Percentiles rank a stretch among this genome's conserved stretches.
phyloP scores from a whole-genome alignment of 2,329 filamentous ascomycete species.

The Leptographium flavum region DNA sequence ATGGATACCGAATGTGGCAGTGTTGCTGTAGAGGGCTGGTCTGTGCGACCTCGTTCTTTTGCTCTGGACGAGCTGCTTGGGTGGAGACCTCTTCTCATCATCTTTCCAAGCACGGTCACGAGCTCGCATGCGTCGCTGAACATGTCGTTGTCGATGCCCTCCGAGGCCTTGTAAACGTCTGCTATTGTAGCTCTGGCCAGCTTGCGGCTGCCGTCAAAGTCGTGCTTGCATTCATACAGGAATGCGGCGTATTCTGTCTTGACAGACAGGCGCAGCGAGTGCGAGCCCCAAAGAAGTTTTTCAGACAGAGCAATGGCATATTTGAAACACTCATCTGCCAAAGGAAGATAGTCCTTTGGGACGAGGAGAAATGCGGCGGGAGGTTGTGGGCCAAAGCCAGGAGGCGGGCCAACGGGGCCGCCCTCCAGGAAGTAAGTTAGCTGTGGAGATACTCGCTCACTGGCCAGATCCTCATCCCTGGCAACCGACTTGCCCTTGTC shows the following conservation, averaged over 20 bases:
- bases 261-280: slow-evolving; percentile 77
- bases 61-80: slow-evolving; percentile 1
- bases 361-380: slow-evolving; percentile 67
- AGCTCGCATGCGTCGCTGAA: slow-evolving; percentile 85
- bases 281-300: slow-evolving; percentile 65
- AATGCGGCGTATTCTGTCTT: slow-evolving; percentile 90
- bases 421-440: slow-evolving; percentile 38
- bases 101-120: slow-evolving; percentile 71
- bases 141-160: slow-evolving; percentile 90
- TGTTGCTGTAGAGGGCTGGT: neutral
- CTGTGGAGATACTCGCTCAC: slow-evolving; percentile 29
- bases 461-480: slow-evolving; percentile 22
- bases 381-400: slow-evolving; percentile 35
- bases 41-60: neutral
- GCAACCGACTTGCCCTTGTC: slow-evolving; percentile 37
- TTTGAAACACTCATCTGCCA: slow-evolving; percentile 68
- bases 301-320: slow-evolving; percentile 65
- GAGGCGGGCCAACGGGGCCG: slow-evolving; percentile 41
- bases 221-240: slow-evolving; percentile 82
- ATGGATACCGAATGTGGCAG: neutral
- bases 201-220: slow-evolving; percentile 58
- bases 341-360: slow-evolving; percentile 64
- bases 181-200: slow-evolving; percentile 73
- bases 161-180: slow-evolving; percentile 80
- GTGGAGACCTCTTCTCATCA: slow-evolving; percentile 39